Base-by-base conservation (phyloP, 1,284 basidiomycete species). In the Ustilago loliicola region DNA sequence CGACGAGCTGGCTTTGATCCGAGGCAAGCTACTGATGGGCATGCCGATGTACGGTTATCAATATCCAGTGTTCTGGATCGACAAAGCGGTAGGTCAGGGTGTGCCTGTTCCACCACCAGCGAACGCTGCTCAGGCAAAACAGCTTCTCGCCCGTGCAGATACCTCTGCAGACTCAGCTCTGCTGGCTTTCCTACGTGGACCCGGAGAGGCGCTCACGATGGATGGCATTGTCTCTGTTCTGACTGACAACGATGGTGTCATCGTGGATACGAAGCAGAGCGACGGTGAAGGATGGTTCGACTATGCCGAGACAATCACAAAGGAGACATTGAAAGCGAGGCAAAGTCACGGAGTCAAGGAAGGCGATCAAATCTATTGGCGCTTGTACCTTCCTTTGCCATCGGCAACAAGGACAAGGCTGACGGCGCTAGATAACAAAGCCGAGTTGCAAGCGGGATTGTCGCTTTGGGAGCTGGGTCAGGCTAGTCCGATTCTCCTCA, bases 381-480 rank as follows among this genome's bases (percentile, higher is more conserved):
- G 72, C 0, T 40, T 73, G 45, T 74, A 65, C 38, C 47, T 74
- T 3, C 76, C 76, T 1, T 21, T 73, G 1, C 55, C 54, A 1
- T n/a, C 61, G 15, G 61, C 53, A 2, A 69, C 61, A 25, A 10
- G 45, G 21, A 15, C 9, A 15, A 57, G 71, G 3, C 30, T 63
- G 10, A 40, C 11, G 9, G 57, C 61, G 3, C 7, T 78, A 13
- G 54, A 63, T 1, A 48, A 36, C 0, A 45, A 59, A 7, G 47
- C 30, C 1, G 55, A 56, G 8, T 13, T 54, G 8, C 6, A 32
- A 7, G 60, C 61, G 1, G 76, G 76, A 0, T 32, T 78, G 1
- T 70, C 76, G 57, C 45, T 78, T 2, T 78, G 76, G 76, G 76
- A 78, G 30, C 32, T 78, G 5, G 76, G 76, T 8, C 76, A 78